Percentiles rank a stretch among this genome's conserved stretches.
These are phyloP conservation scores for Bacidia rubella DNA, from an alignment of 495 filamentous ascomycete species.

Conservation along the genomic window DNA sequence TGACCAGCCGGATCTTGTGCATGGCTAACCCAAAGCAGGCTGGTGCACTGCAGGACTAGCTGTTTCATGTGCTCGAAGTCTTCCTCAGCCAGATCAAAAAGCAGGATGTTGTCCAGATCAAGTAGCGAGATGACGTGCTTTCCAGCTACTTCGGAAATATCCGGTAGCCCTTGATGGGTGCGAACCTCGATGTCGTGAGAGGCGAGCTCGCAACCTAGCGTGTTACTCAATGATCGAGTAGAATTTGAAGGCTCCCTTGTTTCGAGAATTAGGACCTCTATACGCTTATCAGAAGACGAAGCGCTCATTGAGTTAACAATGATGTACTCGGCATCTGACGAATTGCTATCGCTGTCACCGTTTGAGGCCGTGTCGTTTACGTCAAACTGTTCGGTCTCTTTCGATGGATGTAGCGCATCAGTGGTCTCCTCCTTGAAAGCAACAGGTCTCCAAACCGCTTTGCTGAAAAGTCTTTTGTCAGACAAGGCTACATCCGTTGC, in stretches of 20 bases:
- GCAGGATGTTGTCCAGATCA: slow-evolving; percentile 26
- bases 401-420: background rate
- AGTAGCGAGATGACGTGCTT: slow-evolving; percentile 18
- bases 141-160: background rate
- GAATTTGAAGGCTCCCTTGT: slow-evolving; percentile 2
- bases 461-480: slow-evolving; percentile 2
- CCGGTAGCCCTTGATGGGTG: background rate
- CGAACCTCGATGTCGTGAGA: background rate
- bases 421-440: background rate
- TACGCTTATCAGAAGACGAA: background rate
- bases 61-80: slow-evolving; percentile 22
- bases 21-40: slow-evolving; percentile 28
- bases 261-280: slow-evolving; percentile 21
- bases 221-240: background rate
- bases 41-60: slow-evolving; percentile 20
- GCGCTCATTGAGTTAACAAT: background rate
- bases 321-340: background rate
- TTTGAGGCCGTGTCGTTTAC: no score
- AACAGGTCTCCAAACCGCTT: background rate
- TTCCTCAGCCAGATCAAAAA: slow-evolving; percentile 20
- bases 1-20: slow-evolving; percentile 13
- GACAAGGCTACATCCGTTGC: background rate
- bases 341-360: background rate
- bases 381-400: background rate
- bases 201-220: background rate